Evolutionary conservation across 306 rosid genomes (phyloP).

Genomic region (Cercis canadensis): DNA sequence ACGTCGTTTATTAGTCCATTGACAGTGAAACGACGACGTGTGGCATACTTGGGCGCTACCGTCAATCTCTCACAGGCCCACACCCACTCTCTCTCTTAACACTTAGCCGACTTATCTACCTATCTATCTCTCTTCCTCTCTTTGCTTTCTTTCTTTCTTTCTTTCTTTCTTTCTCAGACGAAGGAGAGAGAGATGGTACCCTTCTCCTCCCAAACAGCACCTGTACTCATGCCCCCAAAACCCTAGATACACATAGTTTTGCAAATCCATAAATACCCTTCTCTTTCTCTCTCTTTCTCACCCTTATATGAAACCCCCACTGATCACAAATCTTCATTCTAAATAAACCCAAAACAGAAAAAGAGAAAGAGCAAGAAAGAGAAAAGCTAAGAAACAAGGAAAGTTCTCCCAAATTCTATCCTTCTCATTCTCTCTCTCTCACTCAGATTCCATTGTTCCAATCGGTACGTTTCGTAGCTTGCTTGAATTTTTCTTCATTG

Average conservation of each 20-base stretch:
- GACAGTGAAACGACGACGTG: slow-evolving; percentile 33
- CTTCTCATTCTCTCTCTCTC: too few relatives aligned
- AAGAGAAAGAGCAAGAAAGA: neutral
- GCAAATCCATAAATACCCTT: slow-evolving; percentile 64
- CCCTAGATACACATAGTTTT: slow-evolving; percentile 35
- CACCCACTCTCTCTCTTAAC: neutral
- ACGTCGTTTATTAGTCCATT: too few relatives aligned
- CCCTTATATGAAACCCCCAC: slow-evolving; percentile 11
- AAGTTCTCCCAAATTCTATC: neutral
- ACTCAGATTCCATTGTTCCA: too few relatives aligned
- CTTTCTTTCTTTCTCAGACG: slow-evolving; percentile 26
- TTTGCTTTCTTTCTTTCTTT: neutral
- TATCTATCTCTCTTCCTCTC: slow-evolving; percentile 3
- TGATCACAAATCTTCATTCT: neutral
- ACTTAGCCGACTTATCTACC: slow-evolving; percentile 2
- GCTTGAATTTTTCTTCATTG: neutral
- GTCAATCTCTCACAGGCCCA: neutral
- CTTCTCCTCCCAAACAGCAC: neutral
- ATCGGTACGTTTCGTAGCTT: slow-evolving; percentile 55
- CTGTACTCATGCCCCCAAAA: slow-evolving; percentile 31
- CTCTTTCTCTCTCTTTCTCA: slow-evolving; percentile 19
- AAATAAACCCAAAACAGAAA: slow-evolving; percentile 7
- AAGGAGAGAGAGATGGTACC: slow-evolving; percentile 30
- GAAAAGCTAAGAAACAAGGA: neutral
- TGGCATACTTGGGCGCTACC: neutral